Conservation (phyloP, 2,329 filamentous ascomycete genomes). For the Talaromyces islandicus region DNA sequence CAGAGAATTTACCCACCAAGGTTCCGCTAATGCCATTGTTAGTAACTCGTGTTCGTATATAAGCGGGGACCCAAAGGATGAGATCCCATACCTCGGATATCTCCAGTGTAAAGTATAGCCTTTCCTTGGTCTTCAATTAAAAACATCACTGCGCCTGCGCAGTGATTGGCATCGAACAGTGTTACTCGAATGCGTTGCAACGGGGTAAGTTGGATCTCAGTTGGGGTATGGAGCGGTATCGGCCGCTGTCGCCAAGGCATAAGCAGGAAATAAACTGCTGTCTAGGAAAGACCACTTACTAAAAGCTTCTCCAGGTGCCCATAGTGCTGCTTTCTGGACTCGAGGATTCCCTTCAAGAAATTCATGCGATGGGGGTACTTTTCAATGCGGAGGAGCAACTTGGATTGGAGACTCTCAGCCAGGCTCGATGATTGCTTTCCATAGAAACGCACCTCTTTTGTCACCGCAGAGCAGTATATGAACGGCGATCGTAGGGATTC, state of each 20-base stretch:
- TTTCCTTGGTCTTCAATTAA: constrained; percentile 69
- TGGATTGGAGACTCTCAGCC: constrained; percentile 2
- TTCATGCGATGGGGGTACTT: constrained; percentile 76
- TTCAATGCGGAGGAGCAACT: constrained; percentile 72
- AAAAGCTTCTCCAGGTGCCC: constrained; percentile 67
- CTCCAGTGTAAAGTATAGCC: constrained; percentile 80
- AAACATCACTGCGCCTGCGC: constrained; percentile 86
- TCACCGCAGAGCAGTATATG: constrained; percentile 84
- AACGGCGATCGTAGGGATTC: constrained; percentile 73
- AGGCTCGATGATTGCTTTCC: not conserved
- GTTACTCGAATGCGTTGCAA: constrained; percentile 70
- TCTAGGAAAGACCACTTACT: constrained; percentile 29
- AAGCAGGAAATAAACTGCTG: not conserved
- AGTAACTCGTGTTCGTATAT: not conserved
- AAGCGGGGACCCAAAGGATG: not conserved
- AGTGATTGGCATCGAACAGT: constrained; percentile 87
- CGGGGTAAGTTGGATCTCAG: constrained; percentile 65
- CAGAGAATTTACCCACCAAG: constrained; percentile 76
- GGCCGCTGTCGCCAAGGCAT: constrained; percentile 51
- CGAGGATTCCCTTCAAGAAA: constrained; percentile 69
- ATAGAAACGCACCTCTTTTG: constrained; percentile 52
- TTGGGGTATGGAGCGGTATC: constrained; percentile 75
- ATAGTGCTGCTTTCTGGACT: constrained; percentile 68
- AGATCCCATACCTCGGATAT: constrained; percentile 57
- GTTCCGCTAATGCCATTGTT: constrained; percentile 49